These are phyloP conservation scores for Candolleomyces eurysporus DNA, from an alignment of 768 basidiomycete genomes.

Conservation along the genomic window DNA sequence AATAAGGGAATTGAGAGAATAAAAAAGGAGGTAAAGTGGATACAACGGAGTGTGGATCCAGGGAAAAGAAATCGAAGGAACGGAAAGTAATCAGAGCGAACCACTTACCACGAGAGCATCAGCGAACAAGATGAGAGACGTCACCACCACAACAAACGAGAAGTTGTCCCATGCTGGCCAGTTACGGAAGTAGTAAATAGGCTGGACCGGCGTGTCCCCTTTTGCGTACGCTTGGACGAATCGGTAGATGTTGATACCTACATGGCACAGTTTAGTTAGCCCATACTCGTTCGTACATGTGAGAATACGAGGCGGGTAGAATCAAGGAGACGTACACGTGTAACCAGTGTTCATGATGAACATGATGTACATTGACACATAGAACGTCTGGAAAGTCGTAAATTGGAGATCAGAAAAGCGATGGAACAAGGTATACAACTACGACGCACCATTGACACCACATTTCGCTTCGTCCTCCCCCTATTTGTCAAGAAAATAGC, in stretches of 20 bases:
- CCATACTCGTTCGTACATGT: not conserved
- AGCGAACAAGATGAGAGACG: not conserved
- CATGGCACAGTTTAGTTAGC: not conserved
- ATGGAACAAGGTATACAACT: too few relatives aligned
- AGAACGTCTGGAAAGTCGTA: not conserved
- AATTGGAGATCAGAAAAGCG: not conserved
- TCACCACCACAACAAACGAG: not conserved
- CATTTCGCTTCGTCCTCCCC: not conserved
- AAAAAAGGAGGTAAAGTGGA: too few relatives aligned
- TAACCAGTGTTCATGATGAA: not conserved
- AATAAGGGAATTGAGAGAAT: not conserved
- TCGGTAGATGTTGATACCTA: conserved; percentile 3
- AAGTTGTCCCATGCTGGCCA: not conserved
- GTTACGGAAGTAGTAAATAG: not conserved
- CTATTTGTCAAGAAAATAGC: not conserved
- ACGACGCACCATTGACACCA: conserved; percentile 1
- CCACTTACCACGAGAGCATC: not conserved
- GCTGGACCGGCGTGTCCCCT: not conserved
- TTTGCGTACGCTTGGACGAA: conserved; percentile 1
- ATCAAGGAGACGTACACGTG: not conserved
- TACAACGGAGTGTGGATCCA: too few relatives aligned
- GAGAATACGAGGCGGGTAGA: not conserved
- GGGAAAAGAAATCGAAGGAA: too few relatives aligned
- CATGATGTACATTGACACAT: conserved; percentile 5
- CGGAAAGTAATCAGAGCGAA: too few relatives aligned